phyloP scores from a whole-genome alignment of 345 rosid species.

The Eucalyptus erythrocorys region DNA sequence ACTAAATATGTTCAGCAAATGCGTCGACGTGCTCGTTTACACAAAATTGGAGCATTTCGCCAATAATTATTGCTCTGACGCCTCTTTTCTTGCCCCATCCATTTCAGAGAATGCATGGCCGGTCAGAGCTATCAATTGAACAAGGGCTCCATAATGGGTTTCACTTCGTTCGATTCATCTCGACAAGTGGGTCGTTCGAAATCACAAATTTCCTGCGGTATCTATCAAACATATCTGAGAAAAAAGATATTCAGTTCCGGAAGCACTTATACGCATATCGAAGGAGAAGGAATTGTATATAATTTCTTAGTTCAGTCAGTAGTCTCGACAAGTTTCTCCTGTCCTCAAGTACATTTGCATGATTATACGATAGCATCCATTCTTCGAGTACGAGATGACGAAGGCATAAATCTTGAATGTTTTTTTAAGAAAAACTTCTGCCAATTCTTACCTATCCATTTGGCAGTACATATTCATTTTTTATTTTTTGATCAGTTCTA shows the following conservation, averaged over 20 bases:
- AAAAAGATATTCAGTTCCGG: fast-evolving
- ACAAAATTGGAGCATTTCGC: background rate
- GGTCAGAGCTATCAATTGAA: background rate
- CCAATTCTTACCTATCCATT: background rate
- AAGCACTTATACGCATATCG: background rate
- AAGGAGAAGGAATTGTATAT: background rate
- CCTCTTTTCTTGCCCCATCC: background rate
- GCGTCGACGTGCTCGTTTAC: background rate
- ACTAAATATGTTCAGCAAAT: background rate
- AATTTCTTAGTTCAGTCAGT: background rate
- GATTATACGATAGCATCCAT: background rate
- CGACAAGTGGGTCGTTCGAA: background rate
- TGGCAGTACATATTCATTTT: background rate
- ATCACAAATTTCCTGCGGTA: background rate
- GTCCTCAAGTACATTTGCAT: too few relatives aligned
- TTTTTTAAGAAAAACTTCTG: too few relatives aligned
- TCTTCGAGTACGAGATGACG: background rate
- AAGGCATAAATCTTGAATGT: background rate
- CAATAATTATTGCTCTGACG: background rate
- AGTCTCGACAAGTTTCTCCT: background rate
- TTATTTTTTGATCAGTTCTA: too few relatives aligned
- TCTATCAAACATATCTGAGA: background rate
- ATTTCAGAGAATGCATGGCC: background rate
- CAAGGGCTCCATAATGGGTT: background rate
- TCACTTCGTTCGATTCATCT: background rate